Conservation (phyloP, 2,329 filamentous ascomycete species). For the Aspergillus ustus region DNA sequence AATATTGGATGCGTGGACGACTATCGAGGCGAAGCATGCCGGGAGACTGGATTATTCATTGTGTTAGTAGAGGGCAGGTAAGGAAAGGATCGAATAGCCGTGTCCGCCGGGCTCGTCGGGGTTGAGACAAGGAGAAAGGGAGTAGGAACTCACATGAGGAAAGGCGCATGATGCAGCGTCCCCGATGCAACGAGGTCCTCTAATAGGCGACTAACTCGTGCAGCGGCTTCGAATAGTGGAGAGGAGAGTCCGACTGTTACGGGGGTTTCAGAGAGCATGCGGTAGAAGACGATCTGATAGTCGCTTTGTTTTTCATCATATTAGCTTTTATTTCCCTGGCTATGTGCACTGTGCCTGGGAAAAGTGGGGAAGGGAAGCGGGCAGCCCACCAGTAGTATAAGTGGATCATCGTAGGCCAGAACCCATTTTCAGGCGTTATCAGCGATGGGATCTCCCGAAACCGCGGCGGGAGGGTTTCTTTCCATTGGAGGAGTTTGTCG, state of each 20-base stretch:
- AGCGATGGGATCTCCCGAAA: background rate
- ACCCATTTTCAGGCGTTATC: background rate
- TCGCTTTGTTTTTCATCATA: background rate
- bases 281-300: conserved; percentile 9
- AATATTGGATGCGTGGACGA: conserved; percentile 5
- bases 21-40: conserved; percentile 3
- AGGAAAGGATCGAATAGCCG: too few species aligned
- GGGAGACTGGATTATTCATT: background rate
- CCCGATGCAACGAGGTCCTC: conserved; percentile 4
- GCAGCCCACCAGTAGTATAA: background rate
- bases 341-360: too few species aligned
- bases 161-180: background rate
- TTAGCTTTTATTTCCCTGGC: background rate
- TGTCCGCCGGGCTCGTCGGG: too few species aligned
- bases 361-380: background rate
- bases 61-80: background rate
- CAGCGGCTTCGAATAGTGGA: conserved; percentile 1
- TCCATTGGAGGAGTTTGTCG: conserved; percentile 1
- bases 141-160: background rate
- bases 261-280: conserved; percentile 7
- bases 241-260: background rate
- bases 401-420: conserved; percentile 1
- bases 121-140: background rate
- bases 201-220: background rate
- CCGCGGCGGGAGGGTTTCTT: background rate